Evolutionary conservation across 352 stramenopile species (phyloP), one percentile per base, ranked within the genome.

Genomic region (Globisporangium iwayamae): DNA sequence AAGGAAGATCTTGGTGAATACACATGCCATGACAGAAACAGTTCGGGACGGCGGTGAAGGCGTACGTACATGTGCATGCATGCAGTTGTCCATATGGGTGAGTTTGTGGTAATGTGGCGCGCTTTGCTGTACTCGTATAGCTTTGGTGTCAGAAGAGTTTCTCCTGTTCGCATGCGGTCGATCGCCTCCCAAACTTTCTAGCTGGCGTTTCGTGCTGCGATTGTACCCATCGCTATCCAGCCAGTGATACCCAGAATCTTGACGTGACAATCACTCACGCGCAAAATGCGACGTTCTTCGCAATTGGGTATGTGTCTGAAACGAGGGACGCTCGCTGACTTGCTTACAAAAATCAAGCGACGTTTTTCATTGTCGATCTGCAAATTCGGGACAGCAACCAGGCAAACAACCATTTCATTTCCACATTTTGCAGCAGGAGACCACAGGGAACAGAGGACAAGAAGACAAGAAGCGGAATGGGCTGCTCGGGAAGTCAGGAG

Each of bases 401-500:
- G 25, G 1, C 25, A 28, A 28, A 28, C 25, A 30, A 16, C 8
- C 9, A 30, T 30, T 25, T 11, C 46, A 38, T 54, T 38, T 56
- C 25, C 50, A 14, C 4, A 34, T 20, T 25, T 6, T 39, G 14
- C 25, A 56, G n/a, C 25, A n/a, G 13, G 8, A 38, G 50, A 13
- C 8, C 1, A 54, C 50, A 39, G 13, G 22, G 25, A 7, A 28
- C 2, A 39, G 28, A 54, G 3, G 9, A 45, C 1, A 16, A 48
- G 43, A 22, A 22, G 25, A 56, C 20, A 32, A 34, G 46, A 32
- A 39, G 36, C 20, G 32, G 6, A 34, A 56, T 56, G 50, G 50
- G 50, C 25, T 56, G 50, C 50, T 38, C 50, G 28, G 18, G 25
- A n/a, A 56, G 50, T 34, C 50, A 56, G 50, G 50, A 56, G 28